phyloP scores from a whole-genome alignment of 495 filamentous ascomycete genomes.

The Xylaria castorea region DNA sequence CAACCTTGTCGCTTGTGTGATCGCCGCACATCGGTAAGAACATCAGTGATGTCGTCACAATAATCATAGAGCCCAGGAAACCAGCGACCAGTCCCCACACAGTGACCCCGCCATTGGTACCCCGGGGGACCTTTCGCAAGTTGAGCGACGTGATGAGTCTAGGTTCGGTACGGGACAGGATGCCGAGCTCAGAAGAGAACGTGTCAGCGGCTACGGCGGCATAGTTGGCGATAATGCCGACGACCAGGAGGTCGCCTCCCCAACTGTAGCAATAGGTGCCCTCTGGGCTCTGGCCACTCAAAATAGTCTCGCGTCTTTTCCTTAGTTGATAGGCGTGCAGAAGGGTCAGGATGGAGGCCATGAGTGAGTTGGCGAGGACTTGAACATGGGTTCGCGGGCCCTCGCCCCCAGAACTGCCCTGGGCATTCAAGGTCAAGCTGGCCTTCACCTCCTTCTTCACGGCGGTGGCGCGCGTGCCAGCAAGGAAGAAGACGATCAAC shows the following conservation, averaged over 20 bases:
- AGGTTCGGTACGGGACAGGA: slow-evolving; percentile 76
- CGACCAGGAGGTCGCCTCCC: slow-evolving; percentile 61
- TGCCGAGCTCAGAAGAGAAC: slow-evolving; percentile 94
- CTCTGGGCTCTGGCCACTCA: slow-evolving; percentile 25
- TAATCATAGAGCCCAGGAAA: slow-evolving; percentile 72
- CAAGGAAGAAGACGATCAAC: slow-evolving; percentile 84
- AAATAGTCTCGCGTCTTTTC: slow-evolving; percentile 44
- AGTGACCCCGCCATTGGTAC: slow-evolving; percentile 93
- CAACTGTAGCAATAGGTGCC: slow-evolving; percentile 56
- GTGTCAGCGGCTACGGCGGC: slow-evolving; percentile 92
- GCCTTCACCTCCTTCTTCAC: slow-evolving; percentile 89
- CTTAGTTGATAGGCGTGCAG: slow-evolving; percentile 72
- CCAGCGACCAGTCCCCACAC: slow-evolving; percentile 74
- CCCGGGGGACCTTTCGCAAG: slow-evolving; percentile 77
- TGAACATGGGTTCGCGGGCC: slow-evolving; percentile 84
- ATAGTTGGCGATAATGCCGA: slow-evolving; percentile 76
- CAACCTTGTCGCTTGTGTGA: slow-evolving; percentile 39
- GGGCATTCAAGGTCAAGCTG: slow-evolving; percentile 75
- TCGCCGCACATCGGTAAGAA: slow-evolving; percentile 73
- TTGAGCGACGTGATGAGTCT: slow-evolving; percentile 85
- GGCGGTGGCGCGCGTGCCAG: slow-evolving; percentile 81
- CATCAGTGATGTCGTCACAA: slow-evolving; percentile 68
- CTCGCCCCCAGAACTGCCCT: slow-evolving; percentile 67
- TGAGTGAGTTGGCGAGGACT: slow-evolving; percentile 86
- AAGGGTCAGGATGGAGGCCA: slow-evolving; percentile 75